Evolutionary conservation across 2,329 filamentous ascomycete species (phyloP), one percentile per base, ranked within the genome.

Genomic region (Calonectria montana): DNA sequence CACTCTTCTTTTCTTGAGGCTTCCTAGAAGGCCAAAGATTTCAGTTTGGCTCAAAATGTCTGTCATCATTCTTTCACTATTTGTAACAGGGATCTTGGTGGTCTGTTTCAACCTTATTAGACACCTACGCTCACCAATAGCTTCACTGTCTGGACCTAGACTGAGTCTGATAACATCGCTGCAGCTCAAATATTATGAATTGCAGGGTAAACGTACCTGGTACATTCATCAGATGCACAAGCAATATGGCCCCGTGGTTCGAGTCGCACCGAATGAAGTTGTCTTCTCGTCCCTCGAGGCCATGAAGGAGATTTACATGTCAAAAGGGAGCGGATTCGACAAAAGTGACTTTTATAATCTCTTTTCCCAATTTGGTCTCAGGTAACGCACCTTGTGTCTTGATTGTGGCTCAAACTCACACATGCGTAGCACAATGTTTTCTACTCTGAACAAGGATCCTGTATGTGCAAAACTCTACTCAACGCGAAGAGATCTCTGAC

Each of bases 231-330:
- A 2, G 0, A 15, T 76, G 37, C 73, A 76, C 37, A 43, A 21
- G 1, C 39, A 65, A 25, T 74, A 74, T 6, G 74, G 74, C 0
- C 65, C 45, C 0, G 63, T 23, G 9, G 74, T 76, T 13, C 69
- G 62, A 4, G n/a, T 76, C 6, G 70, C 72, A 1, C 74, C 74
- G 7, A 73, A 76, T 1, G 74, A 76, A 16, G 72, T 69, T 15
- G 57, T 69, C 21, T 76, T 76, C 18, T 69, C 74, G 2, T 70
- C 67, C 1, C 41, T 73, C 2, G 66, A 69, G 1, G 74, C 72
- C 0, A 70, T 74, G 64, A 76, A 74, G 2, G 65, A 76, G 41
- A 76, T 76, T 2, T 76, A 76, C 10, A 31, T 67, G 1, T 76
- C 74, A 0, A 69, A 69, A 3, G 74, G 74, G 1, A 76, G 74